phyloP scores from a whole-genome alignment of 345 rosid genomes.

The Aethionema arabicum region DNA sequence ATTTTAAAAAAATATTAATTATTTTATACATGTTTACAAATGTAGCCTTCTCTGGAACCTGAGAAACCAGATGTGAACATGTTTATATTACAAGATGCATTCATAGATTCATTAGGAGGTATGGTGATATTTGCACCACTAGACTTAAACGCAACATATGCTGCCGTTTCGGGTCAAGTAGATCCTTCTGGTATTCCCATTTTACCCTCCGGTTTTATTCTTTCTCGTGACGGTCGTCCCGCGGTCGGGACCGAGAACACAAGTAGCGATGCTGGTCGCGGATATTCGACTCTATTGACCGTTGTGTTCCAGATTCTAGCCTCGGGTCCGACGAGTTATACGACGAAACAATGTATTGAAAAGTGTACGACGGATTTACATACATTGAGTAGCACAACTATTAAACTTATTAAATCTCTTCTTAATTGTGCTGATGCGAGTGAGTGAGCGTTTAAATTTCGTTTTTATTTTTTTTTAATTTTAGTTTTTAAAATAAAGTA shows the following conservation, averaged over 20 bases:
- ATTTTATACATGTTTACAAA: not conserved
- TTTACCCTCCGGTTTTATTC: conserved; percentile 76
- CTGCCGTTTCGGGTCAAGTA: conserved; percentile 40
- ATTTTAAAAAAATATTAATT: not conserved
- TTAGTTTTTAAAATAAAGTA: no score
- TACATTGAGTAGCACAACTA: conserved; percentile 58
- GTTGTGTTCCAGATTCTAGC: conserved; percentile 69
- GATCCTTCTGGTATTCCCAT: conserved; percentile 47
- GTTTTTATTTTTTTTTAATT: no score
- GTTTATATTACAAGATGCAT: conserved; percentile 65
- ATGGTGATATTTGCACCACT: conserved; percentile 65
- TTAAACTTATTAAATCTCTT: no score
- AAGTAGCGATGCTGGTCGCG: conserved; percentile 2
- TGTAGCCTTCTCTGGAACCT: conserved; percentile 16
- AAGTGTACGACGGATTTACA: conserved; percentile 51
- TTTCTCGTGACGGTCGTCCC: conserved; percentile 50
- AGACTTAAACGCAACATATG: conserved; percentile 40
- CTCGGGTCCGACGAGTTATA: conserved; percentile 26
- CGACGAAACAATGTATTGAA: conserved; percentile 37
- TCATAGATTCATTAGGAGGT: conserved; percentile 47
- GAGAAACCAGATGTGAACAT: conserved; percentile 28
- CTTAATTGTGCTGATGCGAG: no score
- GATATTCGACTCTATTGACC: conserved; percentile 42
- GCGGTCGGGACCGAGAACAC: not conserved
- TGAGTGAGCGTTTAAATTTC: no score